Evolutionary conservation across 2,329 filamentous ascomycete genomes (phyloP), one percentile per base, ranked within the genome.

Genomic region (Fusarium avenaceum): DNA sequence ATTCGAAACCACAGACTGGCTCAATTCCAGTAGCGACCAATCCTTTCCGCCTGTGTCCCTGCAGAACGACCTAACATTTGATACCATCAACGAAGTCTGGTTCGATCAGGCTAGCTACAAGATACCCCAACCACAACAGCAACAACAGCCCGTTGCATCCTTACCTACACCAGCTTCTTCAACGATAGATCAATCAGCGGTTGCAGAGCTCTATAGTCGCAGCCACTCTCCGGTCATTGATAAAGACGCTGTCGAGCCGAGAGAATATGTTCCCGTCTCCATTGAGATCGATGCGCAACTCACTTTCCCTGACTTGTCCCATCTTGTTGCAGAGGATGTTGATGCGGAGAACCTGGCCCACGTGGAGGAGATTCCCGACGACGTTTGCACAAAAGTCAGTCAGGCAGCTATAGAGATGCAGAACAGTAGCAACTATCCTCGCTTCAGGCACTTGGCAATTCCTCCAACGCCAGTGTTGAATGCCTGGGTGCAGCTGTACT

Each of bases 231-330:
- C 56, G 0, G 32, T 50, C 3, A 42, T 59, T 4, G 56, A 59
- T 17, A 45, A 17, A 20, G 56, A 59, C 20, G 56, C 42, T 1
- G 56, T 56, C 4, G 50, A 59, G 17, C 56, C 56, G 1, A 32
- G 56, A 14, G 50, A 59, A 19, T 56, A 56, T 11, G 33, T 56
- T 0, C 42, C 56, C 15, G 35, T 59, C 2, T 46, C 52, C 0
- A 59, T 59, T 3, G 56, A 59, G 35, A 13, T 56, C 4, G 56
- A 59, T 15, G 56, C 50, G 6, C 56, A 59, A 4, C 56, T 59
- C 4, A 32, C 43, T 0, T 59, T 59, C 11, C 50, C 56, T 4
- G 56, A 58, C 14, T 2, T 58, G 2, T 40, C 50, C 1, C 26
- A 46, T 1, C 6, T 58, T 4, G 45, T 33, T 1, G 42, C 56